These are phyloP conservation scores for Schoenoplectus tabernaemontani DNA, from an alignment of 202 grass and related monocot genomes.

Conservation along the genomic window DNA sequence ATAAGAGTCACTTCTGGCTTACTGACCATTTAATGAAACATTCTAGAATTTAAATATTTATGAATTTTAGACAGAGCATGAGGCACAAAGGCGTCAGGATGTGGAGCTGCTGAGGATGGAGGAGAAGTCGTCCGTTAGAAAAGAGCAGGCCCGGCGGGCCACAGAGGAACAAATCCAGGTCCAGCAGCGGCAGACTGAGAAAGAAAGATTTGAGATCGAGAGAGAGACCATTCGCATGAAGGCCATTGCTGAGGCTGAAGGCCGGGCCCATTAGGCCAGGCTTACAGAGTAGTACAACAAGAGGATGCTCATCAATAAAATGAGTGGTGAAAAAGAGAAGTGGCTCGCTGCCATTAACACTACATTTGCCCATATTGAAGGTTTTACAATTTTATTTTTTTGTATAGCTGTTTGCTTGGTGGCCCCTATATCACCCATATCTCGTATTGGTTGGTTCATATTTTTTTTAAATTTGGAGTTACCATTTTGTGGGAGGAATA, in stretches of 20 bases:
- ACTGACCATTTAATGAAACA: background rate
- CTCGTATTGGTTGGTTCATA: background rate
- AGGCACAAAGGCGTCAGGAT: constrained; percentile 51
- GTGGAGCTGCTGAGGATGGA: constrained; percentile 88
- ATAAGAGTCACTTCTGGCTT: background rate
- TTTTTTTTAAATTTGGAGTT: background rate
- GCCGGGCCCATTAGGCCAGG: constrained; percentile 28
- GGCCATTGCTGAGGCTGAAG: constrained; percentile 50
- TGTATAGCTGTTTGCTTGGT: background rate
- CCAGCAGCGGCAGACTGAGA: constrained; percentile 39
- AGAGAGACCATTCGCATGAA: constrained; percentile 32
- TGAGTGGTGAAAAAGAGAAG: constrained; percentile 76
- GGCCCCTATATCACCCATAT: background rate
- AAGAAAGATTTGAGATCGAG: constrained; percentile 42
- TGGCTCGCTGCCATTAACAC: constrained; percentile 89
- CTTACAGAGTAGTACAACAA: constrained; percentile 46
- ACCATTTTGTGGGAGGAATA: background rate
- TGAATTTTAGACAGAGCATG: constrained; percentile 49
- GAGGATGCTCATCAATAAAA: constrained; percentile 40
- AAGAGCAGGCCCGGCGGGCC: constrained; percentile 58
- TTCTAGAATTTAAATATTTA: background rate
- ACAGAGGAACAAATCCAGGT: constrained; percentile 66
- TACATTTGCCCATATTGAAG: constrained; percentile 89
- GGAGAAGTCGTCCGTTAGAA: constrained; percentile 51
- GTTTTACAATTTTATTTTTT: constrained; percentile 26